phyloP scores from a whole-genome alignment of 805 yeast genomes.

The Barnettozyma sucrosica region DNA sequence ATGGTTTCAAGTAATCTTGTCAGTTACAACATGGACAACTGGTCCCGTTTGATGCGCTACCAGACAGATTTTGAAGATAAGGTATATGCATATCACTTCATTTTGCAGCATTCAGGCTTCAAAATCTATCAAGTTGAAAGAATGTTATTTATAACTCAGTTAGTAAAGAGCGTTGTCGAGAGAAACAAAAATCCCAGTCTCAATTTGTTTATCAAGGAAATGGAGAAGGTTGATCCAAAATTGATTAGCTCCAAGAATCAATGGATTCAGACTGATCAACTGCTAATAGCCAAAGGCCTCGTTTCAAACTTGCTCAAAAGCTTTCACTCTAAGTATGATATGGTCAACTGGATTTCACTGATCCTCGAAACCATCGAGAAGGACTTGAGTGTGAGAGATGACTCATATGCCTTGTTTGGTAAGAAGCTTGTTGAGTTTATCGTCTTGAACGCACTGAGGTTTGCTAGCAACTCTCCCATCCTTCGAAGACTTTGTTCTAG shows the following conservation, averaged over 20 bases:
- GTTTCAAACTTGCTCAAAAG: conserved; percentile 14
- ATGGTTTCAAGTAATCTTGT: conserved; percentile 15
- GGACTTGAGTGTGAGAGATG: neutral
- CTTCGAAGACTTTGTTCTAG: conserved; percentile 12
- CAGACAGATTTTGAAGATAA: conserved; percentile 21
- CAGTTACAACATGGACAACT: conserved; percentile 15
- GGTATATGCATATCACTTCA: conserved; percentile 15
- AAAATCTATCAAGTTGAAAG: conserved; percentile 16
- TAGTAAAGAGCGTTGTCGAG: conserved; percentile 15
- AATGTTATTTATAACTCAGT: conserved; percentile 12
- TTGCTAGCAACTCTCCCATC: conserved; percentile 10
- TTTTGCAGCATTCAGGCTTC: conserved; percentile 16
- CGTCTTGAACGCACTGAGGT: conserved; percentile 14
- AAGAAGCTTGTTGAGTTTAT: conserved; percentile 17
- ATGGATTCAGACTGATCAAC: conserved; percentile 18
- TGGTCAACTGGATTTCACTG: conserved; percentile 10
- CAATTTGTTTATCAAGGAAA: conserved; percentile 16
- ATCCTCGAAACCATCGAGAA: neutral
- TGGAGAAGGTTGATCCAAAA: conserved; percentile 16
- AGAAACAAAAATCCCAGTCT: conserved; percentile 11
- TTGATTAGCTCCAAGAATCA: conserved; percentile 11
- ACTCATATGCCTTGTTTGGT: conserved; percentile 9
- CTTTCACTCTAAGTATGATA: conserved; percentile 9
- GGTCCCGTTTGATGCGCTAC: conserved; percentile 21
- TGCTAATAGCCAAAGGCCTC: conserved; percentile 16